Evolutionary conservation across 2,329 filamentous ascomycete species (phyloP), one percentile per base, ranked within the genome.

Genomic region (Madurella fahalii): DNA sequence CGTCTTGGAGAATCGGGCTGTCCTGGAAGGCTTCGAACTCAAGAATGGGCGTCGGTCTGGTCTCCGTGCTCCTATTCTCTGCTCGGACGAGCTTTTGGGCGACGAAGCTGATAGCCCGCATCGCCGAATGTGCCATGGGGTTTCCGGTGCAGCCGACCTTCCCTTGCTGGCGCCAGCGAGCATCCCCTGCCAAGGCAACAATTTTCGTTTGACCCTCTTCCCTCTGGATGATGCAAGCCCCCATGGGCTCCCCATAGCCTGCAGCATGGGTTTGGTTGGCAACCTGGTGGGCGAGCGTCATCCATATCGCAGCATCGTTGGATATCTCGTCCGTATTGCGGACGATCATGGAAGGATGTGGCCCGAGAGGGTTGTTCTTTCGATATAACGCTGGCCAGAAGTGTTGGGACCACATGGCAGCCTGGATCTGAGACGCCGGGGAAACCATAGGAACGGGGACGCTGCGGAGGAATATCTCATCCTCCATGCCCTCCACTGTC

Each of bases 371-470:
- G 66, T 94, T 94, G 61, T 87, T 92, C 74, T 91, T 91, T 60
- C 89, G 86, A 72, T 94, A 95, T 47, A 92, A 83, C 1, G 86
- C 87, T 12, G 90, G 90, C 90, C 90, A 95, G 69, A 90, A 93
- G 62, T 85, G 79, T 34, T 81, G 76, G 25, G 84, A 86, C 89
- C 89, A 94, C 67, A 82, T 75, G 25, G 81, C 81, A 9, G 90
- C 88, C 69, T 93, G 88, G 40, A 86, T 77, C 61, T 86, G 81
- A 3, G 87, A 92, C 5, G 86, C 90, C 2, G 90, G 90, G 20
- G 89, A 80, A 43, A 90, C 74, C 25, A 86, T 74, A 7, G 90
- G 90, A 12, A 94, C 85, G 0, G 83, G 80, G 52, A 90, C 81
- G 52, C 77, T 78, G 50, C 79, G 77, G 48, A 91, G 72, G 63